Base-by-base conservation (phyloP, 1,284 basidiomycete genomes). In the Sanghuangporus sanghuang region DNA sequence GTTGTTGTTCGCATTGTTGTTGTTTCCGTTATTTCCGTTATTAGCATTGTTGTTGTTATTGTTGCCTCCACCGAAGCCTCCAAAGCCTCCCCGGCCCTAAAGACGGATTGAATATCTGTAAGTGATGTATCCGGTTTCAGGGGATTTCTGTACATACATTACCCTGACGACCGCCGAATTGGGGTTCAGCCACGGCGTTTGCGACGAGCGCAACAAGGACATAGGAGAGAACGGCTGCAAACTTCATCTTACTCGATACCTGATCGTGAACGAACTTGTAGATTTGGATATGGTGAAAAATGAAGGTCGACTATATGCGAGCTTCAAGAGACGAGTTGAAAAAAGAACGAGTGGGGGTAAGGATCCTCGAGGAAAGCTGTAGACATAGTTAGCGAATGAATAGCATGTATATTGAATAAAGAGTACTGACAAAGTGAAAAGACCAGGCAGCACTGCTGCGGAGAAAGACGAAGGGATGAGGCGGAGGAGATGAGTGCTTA, bases 181-280 rank as follows among this genome's bases (percentile, higher is more conserved):
- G 52, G 53, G 52, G 57, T 27, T 36, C 21, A 35, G 63, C 65
- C 50, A 61, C 68, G 67, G 58, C 59, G 57, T 65, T 67, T n/a
- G 75, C 73, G 64, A 84, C 64, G 60, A 79, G 68, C 49, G 83
- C 78, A 58, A 82, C 71, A 67, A 81, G 58, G 65, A 79, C 69
- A 64, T 81, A 68, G 42, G 79, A 73, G 65, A 81, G 66, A 54
- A 76, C 72, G 66, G 72, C 71, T 39, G 79, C 75, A 74, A 83
- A 78, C 76, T 81, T 83, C 84, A 86, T 85, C 71, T 67, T 75
- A 71, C 68, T 54, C 44, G 44, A 46, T 46, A n/a, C 44, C 44
- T 46, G 44, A 46, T 46, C 44, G 44, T 46, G 16, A 46, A 46
- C 16, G 44, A 8, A 23, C 32, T 54, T 21, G 48, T 49, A n/a